Conservation (phyloP, 83 land plant genomes). For the Larix sibirica region DNA sequence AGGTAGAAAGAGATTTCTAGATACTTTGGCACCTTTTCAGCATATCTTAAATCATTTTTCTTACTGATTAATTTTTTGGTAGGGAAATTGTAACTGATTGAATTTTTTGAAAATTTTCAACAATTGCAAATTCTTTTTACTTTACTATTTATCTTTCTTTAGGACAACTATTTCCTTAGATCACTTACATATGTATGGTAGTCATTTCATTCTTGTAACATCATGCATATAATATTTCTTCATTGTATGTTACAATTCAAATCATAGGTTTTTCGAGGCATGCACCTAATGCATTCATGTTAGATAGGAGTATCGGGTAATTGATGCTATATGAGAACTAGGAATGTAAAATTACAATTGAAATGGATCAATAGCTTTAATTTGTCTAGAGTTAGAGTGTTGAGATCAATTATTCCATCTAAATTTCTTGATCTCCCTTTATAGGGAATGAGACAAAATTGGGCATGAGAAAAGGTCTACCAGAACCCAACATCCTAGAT, state of each 20-base stretch:
- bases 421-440: not conserved
- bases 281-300: not conserved
- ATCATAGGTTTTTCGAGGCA: not conserved
- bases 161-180: not conserved
- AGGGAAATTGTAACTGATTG: not conserved
- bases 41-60: too few relatives aligned
- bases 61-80: not conserved
- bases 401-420: not conserved
- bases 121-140: not conserved
- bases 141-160: not conserved
- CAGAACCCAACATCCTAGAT: constrained; percentile 93
- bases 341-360: not conserved
- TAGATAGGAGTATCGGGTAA: not conserved
- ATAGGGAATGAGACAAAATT: constrained; percentile 98
- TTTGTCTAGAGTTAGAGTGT: not conserved
- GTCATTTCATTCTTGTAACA: not conserved
- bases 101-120: not conserved
- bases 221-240: not conserved
- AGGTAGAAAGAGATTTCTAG: too few relatives aligned
- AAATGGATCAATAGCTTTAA: not conserved
- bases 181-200: not conserved
- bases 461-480: constrained; percentile 95
- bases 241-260: not conserved
- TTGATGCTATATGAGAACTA: not conserved
- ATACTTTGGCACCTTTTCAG: too few relatives aligned